Evolutionary conservation across 441 rosid species (phyloP).

Genomic region (Flueggea neowawraea): DNA sequence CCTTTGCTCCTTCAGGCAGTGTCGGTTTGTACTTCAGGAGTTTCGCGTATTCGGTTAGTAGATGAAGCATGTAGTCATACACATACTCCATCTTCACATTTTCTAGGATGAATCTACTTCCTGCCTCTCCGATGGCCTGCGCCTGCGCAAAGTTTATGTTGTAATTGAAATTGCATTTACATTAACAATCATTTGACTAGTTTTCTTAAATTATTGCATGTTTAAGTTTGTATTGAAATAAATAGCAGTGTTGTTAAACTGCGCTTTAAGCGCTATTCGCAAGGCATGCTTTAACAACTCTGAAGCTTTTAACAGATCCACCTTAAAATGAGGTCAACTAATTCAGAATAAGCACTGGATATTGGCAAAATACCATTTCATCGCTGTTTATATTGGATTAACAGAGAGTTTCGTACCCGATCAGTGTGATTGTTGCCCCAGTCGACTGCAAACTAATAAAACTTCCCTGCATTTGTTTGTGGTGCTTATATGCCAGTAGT

Average conservation of each 20-base stretch:
- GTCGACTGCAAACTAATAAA: conserved; percentile 63
- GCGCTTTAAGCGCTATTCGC: no score
- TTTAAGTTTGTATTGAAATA: no score
- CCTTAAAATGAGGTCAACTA: no score
- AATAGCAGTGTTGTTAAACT: no score
- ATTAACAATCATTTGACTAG: no score
- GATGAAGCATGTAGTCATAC: conserved; percentile 75
- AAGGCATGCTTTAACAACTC: no score
- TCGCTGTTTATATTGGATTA: neutral
- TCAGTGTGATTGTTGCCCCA: conserved; percentile 61
- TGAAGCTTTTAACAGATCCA: no score
- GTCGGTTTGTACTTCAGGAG: conserved; percentile 61
- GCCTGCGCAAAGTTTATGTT: conserved; percentile 34
- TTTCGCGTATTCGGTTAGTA: conserved; percentile 52
- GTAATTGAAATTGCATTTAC: neutral
- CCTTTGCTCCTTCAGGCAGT: conserved; percentile 39
- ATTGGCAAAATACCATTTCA: no score
- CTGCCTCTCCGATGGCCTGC: conserved; percentile 48
- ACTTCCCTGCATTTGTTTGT: conserved; percentile 43
- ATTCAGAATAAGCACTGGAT: no score
- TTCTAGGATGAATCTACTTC: conserved; percentile 47
- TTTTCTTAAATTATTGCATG: no score
- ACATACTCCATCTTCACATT: conserved; percentile 50
- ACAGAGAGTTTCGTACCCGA: conserved; percentile 29
- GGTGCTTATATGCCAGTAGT: conserved; percentile 66